phyloP scores from a whole-genome alignment of 2,329 filamentous ascomycete species.

The Arachnopeziza araneosa region DNA sequence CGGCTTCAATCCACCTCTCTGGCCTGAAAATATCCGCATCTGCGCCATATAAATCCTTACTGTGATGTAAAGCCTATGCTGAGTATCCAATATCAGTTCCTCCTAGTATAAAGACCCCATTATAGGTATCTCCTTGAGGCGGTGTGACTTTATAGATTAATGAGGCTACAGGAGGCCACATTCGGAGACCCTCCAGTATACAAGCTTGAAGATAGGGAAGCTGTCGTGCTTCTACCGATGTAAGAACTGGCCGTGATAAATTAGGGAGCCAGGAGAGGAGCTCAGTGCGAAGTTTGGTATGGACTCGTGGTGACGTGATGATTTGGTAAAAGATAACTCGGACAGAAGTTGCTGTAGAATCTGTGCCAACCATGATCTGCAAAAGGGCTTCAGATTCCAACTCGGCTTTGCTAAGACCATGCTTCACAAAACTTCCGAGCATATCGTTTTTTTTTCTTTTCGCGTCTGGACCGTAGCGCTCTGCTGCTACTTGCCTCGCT shows the following conservation, averaged over 20 bases:
- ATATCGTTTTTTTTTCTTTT: constrained; percentile 44
- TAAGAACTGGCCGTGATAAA: constrained; percentile 7
- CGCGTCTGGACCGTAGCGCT: constrained; percentile 39
- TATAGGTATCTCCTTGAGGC: constrained; percentile 14
- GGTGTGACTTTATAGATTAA: constrained; percentile 16
- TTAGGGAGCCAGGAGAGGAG: constrained; percentile 1
- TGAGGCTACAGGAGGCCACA: constrained; percentile 39
- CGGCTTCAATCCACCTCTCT: constrained; percentile 42
- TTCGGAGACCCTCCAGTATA: constrained; percentile 43
- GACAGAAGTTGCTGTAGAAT: constrained; percentile 51
- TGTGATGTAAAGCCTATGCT: constrained; percentile 27
- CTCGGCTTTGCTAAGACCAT: constrained; percentile 28
- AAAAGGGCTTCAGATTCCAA: constrained; percentile 10
- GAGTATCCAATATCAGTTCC: constrained; percentile 22
- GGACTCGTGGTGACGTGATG: constrained; percentile 13
- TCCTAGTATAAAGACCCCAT: constrained; percentile 14
- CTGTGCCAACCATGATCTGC: constrained; percentile 46
- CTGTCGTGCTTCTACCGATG: constrained; percentile 33
- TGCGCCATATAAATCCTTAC: constrained; percentile 32
- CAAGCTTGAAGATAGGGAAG: constrained; percentile 46
- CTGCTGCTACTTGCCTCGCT: constrained; percentile 40
- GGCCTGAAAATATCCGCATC: constrained; percentile 40
- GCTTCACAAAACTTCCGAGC: constrained; percentile 45
- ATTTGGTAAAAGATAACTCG: constrained; percentile 21
- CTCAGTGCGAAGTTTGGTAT: constrained; percentile 11